These are phyloP conservation scores for Malus sylvestris DNA, from an alignment of 306 rosid genomes.

Conservation along the genomic window DNA sequence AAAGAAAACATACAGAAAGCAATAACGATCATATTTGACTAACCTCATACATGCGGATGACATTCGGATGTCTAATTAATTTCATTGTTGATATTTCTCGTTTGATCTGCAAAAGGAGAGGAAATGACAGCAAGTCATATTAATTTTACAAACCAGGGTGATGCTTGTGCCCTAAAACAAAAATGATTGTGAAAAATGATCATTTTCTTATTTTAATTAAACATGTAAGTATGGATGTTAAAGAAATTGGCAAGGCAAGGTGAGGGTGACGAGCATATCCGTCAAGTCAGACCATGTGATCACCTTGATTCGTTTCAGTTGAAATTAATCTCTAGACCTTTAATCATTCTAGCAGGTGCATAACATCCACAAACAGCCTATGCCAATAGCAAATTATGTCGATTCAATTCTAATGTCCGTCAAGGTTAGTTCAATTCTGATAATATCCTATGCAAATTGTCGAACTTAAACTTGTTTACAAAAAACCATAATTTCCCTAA, in stretches of 20 bases:
- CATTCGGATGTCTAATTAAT: constrained; percentile 86
- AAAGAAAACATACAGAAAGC: neutral
- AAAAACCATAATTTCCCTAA: neutral
- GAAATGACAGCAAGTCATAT: constrained; percentile 4
- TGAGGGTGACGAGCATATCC: neutral
- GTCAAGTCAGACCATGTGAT: neutral
- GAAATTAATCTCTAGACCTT: neutral
- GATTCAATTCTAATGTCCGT: neutral
- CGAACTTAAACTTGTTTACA: neutral
- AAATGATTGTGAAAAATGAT: neutral
- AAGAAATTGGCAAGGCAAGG: neutral
- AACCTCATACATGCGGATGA: constrained; percentile 89
- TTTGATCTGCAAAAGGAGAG: constrained; percentile 58
- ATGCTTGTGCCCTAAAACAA: neutral
- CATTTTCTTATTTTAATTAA: neutral
- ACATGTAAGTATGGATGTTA: neutral
- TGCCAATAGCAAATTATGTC: neutral
- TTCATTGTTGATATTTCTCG: constrained; percentile 97
- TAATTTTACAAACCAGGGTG: neutral
- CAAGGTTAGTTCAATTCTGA: neutral
- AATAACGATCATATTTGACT: constrained; percentile 18
- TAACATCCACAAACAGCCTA: neutral
- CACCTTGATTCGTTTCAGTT: neutral
- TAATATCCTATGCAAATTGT: neutral
- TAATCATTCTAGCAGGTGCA: neutral